These are phyloP conservation scores for Sideroxylon spinosum DNA, from an alignment of 179 eudicot species.

Conservation along the genomic window DNA sequence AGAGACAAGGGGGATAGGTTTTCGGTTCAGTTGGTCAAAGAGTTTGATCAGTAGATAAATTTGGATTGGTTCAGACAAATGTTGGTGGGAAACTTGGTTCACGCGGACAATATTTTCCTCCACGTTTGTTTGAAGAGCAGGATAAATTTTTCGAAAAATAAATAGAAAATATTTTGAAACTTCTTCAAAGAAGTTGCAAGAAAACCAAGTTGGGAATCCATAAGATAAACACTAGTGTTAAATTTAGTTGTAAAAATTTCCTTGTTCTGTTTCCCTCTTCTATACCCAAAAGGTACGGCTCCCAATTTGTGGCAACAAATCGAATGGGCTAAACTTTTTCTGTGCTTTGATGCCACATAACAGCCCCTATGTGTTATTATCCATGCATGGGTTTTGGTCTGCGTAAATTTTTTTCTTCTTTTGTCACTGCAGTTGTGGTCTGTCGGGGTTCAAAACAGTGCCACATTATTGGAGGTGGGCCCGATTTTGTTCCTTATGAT, in stretches of 20 bases:
- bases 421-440: neutral
- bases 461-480: neutral
- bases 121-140: neutral
- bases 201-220: neutral
- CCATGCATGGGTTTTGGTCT: neutral
- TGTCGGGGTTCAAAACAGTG: neutral
- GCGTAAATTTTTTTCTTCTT: neutral
- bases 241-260: neutral
- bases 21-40: neutral
- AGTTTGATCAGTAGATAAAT: too few relatives aligned
- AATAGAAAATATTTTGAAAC: neutral
- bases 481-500: neutral
- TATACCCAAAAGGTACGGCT: too few relatives aligned
- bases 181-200: neutral
- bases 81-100: neutral
- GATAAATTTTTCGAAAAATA: neutral
- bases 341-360: too few relatives aligned
- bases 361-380: neutral
- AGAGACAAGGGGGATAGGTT: neutral
- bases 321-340: too few relatives aligned
- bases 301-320: too few relatives aligned
- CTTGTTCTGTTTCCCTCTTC: too few relatives aligned
- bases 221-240: neutral
- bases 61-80: neutral
- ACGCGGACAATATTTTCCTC: neutral